Base-by-base conservation (phyloP, 2,329 filamentous ascomycete species). In the Exserohilum rostratum region DNA sequence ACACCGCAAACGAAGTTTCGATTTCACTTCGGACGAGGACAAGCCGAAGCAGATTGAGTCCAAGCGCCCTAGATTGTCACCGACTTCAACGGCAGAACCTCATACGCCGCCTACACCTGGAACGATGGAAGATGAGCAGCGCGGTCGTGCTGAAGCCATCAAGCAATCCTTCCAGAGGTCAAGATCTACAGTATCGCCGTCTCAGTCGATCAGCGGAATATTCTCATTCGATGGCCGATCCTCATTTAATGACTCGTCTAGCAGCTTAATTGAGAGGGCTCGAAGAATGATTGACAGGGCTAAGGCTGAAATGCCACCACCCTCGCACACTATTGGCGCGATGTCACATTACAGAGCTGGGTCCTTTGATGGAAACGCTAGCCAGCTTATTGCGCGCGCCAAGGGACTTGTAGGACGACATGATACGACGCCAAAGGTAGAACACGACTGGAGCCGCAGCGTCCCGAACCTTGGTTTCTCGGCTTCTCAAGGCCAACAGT, bases 1-100 rank as follows among this genome's bases (percentile, higher is more conserved):
- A 42, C 55, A 64, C 39, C 67, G 66, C 25, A 75, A 73, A 57
- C 71, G 67, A 9, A 69, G 62, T 53, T 66, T 69, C 33, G 67
- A 63, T 20, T 67, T 68, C 11, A 35, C 56, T 1, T 65, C 62
- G 1, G 66, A 65, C 12, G 66, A 69, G 12, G 66, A 66, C 7
- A 59, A 67, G 18, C 50, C 51, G 17, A 57, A 38, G 2, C 53
- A 56, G 3, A 51, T 56, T 11, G 65, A 70, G 15, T 34, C 50
- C 13, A 71, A 72, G 59, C 69, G 69, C n/a, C 61, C 18, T 34
- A 55, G 46, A 43, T 34, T 62, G 7, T 62, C 61, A 7, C 57
- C 51, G 5, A 31, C 22, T 25, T 57, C 66, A 20, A 44, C 37
- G 5, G 52, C 44, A 9, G 55, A 47, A 10, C 34, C 33, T 7